Evolutionary conservation across 345 rosid species (phyloP).

Genomic region (Brassica juncea): DNA sequence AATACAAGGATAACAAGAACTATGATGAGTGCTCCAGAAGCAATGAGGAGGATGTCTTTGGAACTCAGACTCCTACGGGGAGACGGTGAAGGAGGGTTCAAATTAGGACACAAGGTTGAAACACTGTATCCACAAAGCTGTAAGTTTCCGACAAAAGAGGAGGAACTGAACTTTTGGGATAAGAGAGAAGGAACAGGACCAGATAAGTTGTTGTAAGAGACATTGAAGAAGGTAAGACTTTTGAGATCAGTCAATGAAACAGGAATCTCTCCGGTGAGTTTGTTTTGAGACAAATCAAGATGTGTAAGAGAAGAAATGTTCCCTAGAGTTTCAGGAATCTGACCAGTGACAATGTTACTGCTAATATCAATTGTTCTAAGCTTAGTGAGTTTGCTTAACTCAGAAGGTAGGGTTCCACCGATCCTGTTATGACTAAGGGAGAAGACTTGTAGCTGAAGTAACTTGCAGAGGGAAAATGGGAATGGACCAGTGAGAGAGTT

Average conservation of each 20-base stretch:
- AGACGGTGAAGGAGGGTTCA: slow-evolving; percentile 47
- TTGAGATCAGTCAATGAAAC: slow-evolving; percentile 50
- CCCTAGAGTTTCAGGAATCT: slow-evolving; percentile 58
- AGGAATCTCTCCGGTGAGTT: slow-evolving; percentile 73
- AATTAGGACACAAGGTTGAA: slow-evolving; percentile 56
- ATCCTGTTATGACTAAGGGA: slow-evolving; percentile 60
- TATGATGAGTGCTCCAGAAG: slow-evolving; percentile 64
- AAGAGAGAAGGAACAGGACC: slow-evolving; percentile 79
- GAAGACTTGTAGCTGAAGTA: slow-evolving; percentile 56
- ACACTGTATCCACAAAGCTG: slow-evolving; percentile 74
- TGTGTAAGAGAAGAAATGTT: slow-evolving; percentile 46
- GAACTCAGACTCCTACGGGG: slow-evolving; percentile 52
- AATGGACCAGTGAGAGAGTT: slow-evolving; percentile 57
- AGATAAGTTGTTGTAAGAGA: slow-evolving; percentile 81
- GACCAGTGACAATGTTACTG: slow-evolving; percentile 58
- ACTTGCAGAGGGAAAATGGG: slow-evolving; percentile 53
- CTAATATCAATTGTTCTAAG: slow-evolving; percentile 66
- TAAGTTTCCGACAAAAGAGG: slow-evolving; percentile 73
- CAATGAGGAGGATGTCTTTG: slow-evolving; percentile 76
- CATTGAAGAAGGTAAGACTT: slow-evolving; percentile 64
- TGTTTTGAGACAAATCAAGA: slow-evolving; percentile 67
- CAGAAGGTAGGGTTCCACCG: slow-evolving; percentile 54
- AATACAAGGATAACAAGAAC: slow-evolving; percentile 58
- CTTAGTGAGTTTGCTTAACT: slow-evolving; percentile 52
- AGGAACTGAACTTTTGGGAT: slow-evolving; percentile 67